Conservation (phyloP, 2,329 filamentous ascomycete genomes). For the Pestalotiopsis sp. region DNA sequence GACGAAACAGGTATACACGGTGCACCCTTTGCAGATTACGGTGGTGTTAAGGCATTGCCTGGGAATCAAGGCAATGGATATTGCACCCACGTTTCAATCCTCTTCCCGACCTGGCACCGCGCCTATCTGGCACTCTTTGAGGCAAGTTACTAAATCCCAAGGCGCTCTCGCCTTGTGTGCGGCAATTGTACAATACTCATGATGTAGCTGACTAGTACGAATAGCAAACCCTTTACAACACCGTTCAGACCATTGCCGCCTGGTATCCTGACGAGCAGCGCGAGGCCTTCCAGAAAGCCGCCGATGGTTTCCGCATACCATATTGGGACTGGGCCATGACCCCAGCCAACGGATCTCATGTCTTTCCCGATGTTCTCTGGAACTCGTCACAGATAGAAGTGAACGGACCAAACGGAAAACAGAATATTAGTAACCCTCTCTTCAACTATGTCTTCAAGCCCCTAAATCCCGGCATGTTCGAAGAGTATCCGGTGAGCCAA, state of each 20-base stretch:
- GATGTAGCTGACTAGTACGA: constrained; percentile 29
- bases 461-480: constrained; percentile 58
- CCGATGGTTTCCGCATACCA: constrained; percentile 54
- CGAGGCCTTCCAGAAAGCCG: constrained; percentile 52
- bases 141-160: constrained; percentile 34
- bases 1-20: constrained; percentile 71
- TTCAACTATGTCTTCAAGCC: constrained; percentile 64
- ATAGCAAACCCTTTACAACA: constrained; percentile 42
- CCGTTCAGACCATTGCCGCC: constrained; percentile 33
- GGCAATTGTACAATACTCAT: neutral
- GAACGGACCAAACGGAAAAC: constrained; percentile 56
- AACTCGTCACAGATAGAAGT: constrained; percentile 45
- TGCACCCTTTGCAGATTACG: constrained; percentile 63
- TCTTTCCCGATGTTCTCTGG: constrained; percentile 50
- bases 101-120: constrained; percentile 84
- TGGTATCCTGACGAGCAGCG: constrained; percentile 44
- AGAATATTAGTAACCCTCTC: constrained; percentile 62
- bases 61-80: constrained; percentile 66
- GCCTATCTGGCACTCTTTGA: constrained; percentile 71
- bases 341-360: constrained; percentile 49
- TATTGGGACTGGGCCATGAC: constrained; percentile 62
- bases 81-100: constrained; percentile 73
- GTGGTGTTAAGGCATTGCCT: constrained; percentile 47
- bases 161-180: neutral
- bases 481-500: constrained; percentile 58